Conservation (phyloP, 116 monocot genomes). For the Phalaenopsis hybrid region DNA sequence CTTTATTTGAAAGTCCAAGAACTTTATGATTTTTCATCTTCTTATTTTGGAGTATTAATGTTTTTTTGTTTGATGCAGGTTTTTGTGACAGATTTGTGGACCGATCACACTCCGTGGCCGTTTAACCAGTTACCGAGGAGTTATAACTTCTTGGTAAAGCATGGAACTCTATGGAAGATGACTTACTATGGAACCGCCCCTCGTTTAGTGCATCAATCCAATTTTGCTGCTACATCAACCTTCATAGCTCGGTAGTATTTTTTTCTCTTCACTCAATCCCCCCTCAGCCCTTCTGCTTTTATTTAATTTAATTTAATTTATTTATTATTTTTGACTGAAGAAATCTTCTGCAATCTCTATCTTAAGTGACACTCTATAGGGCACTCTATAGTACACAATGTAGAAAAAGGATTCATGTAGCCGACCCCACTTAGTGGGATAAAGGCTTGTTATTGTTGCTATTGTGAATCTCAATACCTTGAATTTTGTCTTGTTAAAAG, state of each 20-base stretch:
- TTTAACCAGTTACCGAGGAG: slow-evolving; percentile 96
- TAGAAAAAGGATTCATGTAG: too few relatives aligned
- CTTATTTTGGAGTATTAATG: slow-evolving; percentile 4
- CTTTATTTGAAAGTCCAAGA: neutral
- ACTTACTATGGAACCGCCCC: slow-evolving; percentile 85
- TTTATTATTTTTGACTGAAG: neutral
- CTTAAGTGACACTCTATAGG: too few relatives aligned
- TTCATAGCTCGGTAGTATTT: slow-evolving; percentile 77
- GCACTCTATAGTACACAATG: too few relatives aligned
- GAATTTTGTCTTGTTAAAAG: neutral
- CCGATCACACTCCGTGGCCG: slow-evolving; percentile 98
- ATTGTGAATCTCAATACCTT: neutral
- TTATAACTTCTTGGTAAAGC: slow-evolving; percentile 96
- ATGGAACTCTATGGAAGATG: slow-evolving; percentile 91
- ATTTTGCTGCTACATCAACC: slow-evolving; percentile 85
- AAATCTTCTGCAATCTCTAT: neutral
- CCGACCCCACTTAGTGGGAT: too few relatives aligned
- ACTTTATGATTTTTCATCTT: neutral
- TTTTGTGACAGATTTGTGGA: slow-evolving; percentile 95
- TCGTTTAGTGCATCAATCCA: slow-evolving; percentile 76
- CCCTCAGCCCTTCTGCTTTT: neutral
- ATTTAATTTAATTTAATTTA: too few relatives aligned
- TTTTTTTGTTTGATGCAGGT: slow-evolving; percentile 40
- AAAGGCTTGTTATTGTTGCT: too few relatives aligned
- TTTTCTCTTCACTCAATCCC: neutral